Base-by-base conservation (phyloP, 441 rosid species). In the Geranium incanum region DNA sequence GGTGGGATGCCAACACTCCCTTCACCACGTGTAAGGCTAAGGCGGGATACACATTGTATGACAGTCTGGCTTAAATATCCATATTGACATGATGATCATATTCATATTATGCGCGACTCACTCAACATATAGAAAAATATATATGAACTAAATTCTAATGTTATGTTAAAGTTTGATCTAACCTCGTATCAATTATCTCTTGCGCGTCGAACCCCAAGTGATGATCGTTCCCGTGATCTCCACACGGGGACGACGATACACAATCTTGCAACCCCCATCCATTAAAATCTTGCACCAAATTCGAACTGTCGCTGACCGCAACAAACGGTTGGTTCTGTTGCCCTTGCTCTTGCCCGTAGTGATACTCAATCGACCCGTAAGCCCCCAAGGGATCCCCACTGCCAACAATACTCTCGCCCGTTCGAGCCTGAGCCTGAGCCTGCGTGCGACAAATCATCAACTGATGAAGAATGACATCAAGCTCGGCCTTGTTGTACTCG, bases 381-480 rank as follows among this genome's bases (percentile, higher is more conserved):
- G 33, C 33, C 33, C 33, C 33, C 33, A 52, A 0, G 12, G 60
- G 60, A 15, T 52, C 60, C 2, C 33, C 33, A 2, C 33, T 28
- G 18, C 1, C 18, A 0, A 1, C 12, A 12, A 52, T 21, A 21
- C 21, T 11, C 60, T 52, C 18, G 18, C 28, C 0, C 8, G 28
- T 18, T 2, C 79, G 85, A 2, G 73, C 80, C 28, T 78, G 78
- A 0, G 0, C 33, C 33, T 28, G 33, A 28, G 33, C 33, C 33
- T 28, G 33, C 1, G 33, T 2, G 1, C 91, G 90, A 60, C 79
- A 91, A 38, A 88, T 50, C 7, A 88, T 92, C 0, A 94, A 68
- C 23, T 94, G 99, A 16, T 93, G 92, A 67, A 80, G 89, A 76
- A 95, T 95, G 4, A 92, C 71, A 39, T 90, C 92, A 8, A 92